Evolutionary conservation across 768 basidiomycete species (phyloP), one percentile per base, ranked within the genome.

Genomic region (Mycena chlorophos): DNA sequence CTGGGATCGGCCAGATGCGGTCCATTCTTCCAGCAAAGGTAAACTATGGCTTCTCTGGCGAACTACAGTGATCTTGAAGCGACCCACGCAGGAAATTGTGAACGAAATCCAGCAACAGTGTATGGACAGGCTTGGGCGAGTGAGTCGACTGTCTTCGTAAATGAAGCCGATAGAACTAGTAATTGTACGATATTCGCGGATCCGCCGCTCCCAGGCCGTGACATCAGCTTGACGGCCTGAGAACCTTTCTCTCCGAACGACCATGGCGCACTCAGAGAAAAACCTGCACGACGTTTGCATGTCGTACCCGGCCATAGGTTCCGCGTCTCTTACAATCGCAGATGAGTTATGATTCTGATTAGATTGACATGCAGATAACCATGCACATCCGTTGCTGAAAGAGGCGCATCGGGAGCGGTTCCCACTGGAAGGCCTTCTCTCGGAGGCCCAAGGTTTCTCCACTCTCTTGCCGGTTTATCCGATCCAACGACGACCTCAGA

Each of bases 351-450:
- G 37, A 60, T 16, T 55, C 62, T 27, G 39, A 48, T 23, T 78
- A 73, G 48, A 86, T 85, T 19, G 82, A 81, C 0, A 87, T 89
- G n/a, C n/a, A 65, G 89, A 91, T 71, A 90, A 91, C 66, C 90
- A 91, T 64, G 86, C 88, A 0, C 90, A 91, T 64, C 85, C 88
- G 1, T 72, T 92, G 19, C 74, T 91, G 45, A 71, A 73, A 22
- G 73, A 71, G 5, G 70, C 70, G 19, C 64, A 80, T 51, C 78
- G 84, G 27, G 56, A 71, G 47, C 63, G 59, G 3, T 62, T 88
- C 17, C 78, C 84, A 0, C 80, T 90, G 57, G 86, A 91, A 55
- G 83, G 83, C 0, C 64, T 88, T 46, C 71, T 87, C 40, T 86
- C 86, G 2, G 88, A 91, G 66, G 86, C 88, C 5, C 47, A 56